Evolutionary conservation across 805 yeast genomes (phyloP).

Genomic region (Naumovozyma castellii): DNA sequence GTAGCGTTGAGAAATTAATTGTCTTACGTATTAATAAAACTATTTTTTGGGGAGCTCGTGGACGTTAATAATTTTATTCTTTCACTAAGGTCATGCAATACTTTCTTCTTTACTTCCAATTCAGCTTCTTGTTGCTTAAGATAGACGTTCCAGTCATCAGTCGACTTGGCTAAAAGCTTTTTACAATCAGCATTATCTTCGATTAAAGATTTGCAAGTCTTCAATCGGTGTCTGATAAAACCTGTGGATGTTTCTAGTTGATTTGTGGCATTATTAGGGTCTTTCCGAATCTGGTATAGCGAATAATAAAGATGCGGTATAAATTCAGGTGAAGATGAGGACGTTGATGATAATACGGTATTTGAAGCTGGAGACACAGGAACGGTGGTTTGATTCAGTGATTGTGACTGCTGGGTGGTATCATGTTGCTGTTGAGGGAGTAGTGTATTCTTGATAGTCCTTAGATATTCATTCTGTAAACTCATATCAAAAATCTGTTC

Average conservation of each 20-base stretch:
- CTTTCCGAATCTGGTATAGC: conserved; percentile 25
- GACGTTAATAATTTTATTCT: conserved; percentile 3
- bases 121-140: conserved; percentile 19
- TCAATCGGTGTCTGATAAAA: conserved; percentile 26
- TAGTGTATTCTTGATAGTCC: conserved; percentile 4
- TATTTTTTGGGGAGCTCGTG: background rate
- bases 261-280: conserved; percentile 25
- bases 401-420: too few relatives aligned
- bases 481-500: background rate
- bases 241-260: conserved; percentile 26
- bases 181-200: conserved; percentile 24
- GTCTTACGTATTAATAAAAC: too few relatives aligned
- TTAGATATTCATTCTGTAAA: conserved; percentile 5
- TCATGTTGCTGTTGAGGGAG: conserved; percentile 2
- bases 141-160: conserved; percentile 25
- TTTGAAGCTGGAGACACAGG: conserved; percentile 1
- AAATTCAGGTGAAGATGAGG: conserved; percentile 18
- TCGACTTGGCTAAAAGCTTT: conserved; percentile 18
- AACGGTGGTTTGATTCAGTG: too few relatives aligned
- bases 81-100: conserved; percentile 9
- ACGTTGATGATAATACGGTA: background rate
- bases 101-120: conserved; percentile 17
- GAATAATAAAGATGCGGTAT: conserved; percentile 28
- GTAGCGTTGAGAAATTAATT: too few relatives aligned
- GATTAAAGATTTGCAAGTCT: conserved; percentile 21